Conservation (phyloP, 1,139 yeast species). For the Trichomonascaceae sp. region DNA sequence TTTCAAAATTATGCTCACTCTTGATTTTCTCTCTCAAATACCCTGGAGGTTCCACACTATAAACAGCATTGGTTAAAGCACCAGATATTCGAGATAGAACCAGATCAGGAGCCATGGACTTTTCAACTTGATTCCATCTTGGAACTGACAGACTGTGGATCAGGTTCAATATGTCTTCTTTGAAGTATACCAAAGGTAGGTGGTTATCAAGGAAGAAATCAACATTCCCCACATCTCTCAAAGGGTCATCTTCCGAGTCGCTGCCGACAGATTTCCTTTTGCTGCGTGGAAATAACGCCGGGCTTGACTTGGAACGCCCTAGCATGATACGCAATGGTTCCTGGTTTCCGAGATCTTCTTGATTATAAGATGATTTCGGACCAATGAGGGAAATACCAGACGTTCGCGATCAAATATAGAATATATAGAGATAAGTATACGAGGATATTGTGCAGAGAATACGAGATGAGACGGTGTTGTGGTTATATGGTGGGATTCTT, state of each 20-base stretch:
- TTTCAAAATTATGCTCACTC: constrained; percentile 13
- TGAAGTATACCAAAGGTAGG: constrained; percentile 76
- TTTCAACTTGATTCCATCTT: constrained; percentile 60
- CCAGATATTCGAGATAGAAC: constrained; percentile 70
- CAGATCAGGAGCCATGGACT: constrained; percentile 35
- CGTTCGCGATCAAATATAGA: not conserved
- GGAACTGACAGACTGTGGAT: constrained; percentile 60
- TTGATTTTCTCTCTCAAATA: constrained; percentile 28
- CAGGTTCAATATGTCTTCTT: constrained; percentile 68
- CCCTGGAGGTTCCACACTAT: constrained; percentile 46
- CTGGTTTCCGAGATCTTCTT: not conserved
- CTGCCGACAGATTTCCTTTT: constrained; percentile 6
- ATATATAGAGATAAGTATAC: not conserved
- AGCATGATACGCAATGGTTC: not conserved
- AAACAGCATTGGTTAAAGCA: constrained; percentile 88
- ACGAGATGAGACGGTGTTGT: not conserved
- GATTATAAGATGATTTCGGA: not conserved
- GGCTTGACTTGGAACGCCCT: not conserved
- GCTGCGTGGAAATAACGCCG: constrained; percentile 1
- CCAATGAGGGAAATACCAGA: not conserved
- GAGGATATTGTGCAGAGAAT: not conserved
- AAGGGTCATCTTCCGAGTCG: constrained; percentile 20
- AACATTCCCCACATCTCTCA: constrained; percentile 19
- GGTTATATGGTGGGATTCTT: not conserved
- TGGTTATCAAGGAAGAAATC: constrained; percentile 51